Base-by-base conservation (phyloP, 2,329 filamentous ascomycete genomes). In the Claviceps africana region DNA sequence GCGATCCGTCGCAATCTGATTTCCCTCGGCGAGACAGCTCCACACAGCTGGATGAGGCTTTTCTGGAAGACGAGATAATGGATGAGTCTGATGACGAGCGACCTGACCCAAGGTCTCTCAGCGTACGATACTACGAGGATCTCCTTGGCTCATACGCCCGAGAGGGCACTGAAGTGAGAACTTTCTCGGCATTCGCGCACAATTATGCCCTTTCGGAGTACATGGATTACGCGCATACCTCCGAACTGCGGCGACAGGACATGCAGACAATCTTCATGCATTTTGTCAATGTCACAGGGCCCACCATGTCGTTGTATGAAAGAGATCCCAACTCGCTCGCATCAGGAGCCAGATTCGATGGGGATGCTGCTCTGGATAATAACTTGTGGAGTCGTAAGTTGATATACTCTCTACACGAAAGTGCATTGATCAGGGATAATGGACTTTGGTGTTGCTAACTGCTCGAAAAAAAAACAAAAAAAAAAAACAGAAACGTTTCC, bases 211-310 rank as follows among this genome's bases (percentile, higher is more conserved):
- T 89, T 46, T 75, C 81, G 15, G 81, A 77, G 2, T 89, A 90
- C 59, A 74, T 76, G 42, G 83, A 85, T 5, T 79, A 80, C 1
- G 76, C 80, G 4, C 69, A 75, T 22, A 79, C 79, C 33, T 84
- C 83, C 40, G 90, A 93, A 33, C 71, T 96, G 30, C 86, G 83
- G 58, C 88, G 96, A 57, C 78, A 81, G 2, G 83, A 85, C 56
- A 91, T 88, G 11, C 84, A 88, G 15, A 78, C 83, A 31, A 82
- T 95, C 7, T 97, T 97, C 65, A 85, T 85, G 65, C 89, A 97
- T 67, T 97, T 96, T 65, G 82, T 97, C 47, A 85, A 88, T 58
- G 85, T 93, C 7, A 95, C 89, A 2, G 90, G 85, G 0, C 87
- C 89, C 1, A 86, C 81, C 57, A 79, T 97, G 63, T 95, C 90